These are phyloP conservation scores for Iodosphaeria phyllophila DNA, from an alignment of 2,329 filamentous ascomycete species.

Conservation along the genomic window DNA sequence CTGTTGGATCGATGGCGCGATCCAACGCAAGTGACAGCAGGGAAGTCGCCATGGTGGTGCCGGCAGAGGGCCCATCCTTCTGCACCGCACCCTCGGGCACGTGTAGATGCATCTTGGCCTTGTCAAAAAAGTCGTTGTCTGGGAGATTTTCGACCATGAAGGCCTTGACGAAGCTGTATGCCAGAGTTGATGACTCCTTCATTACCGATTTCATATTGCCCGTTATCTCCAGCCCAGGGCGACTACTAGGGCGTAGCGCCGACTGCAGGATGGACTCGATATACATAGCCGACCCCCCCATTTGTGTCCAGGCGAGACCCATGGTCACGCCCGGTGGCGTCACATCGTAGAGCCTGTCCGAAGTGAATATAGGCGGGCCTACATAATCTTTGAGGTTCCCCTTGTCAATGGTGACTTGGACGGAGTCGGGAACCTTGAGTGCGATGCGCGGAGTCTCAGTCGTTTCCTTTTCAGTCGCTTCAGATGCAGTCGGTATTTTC, in stretches of 20 bases:
- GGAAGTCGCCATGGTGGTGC: slow-evolving; percentile 96
- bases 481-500: slow-evolving; percentile 10
- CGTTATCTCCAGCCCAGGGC: slow-evolving; percentile 72
- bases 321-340: slow-evolving; percentile 91
- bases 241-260: slow-evolving; percentile 52
- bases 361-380: slow-evolving; percentile 85
- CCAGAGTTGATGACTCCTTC: slow-evolving; percentile 92
- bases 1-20: slow-evolving; percentile 57
- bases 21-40: slow-evolving; percentile 73
- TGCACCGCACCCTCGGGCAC: slow-evolving; percentile 91
- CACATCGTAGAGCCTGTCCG: slow-evolving; percentile 83
- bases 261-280: slow-evolving; percentile 91
- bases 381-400: slow-evolving; percentile 94
- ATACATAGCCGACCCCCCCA: slow-evolving; percentile 92
- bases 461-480: slow-evolving; percentile 37
- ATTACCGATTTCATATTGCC: slow-evolving; percentile 92
- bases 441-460: slow-evolving; percentile 56
- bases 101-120: slow-evolving; percentile 86
- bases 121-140: slow-evolving; percentile 89
- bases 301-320: slow-evolving; percentile 94
- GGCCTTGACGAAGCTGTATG: slow-evolving; percentile 89
- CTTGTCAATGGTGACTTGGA: slow-evolving; percentile 73
- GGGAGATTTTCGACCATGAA: slow-evolving; percentile 71
- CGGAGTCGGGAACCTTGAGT: slow-evolving; percentile 67
- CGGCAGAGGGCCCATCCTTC: slow-evolving; percentile 84